Base-by-base conservation (phyloP, 306 rosid species). In the Pyrus bretschneideri region DNA sequence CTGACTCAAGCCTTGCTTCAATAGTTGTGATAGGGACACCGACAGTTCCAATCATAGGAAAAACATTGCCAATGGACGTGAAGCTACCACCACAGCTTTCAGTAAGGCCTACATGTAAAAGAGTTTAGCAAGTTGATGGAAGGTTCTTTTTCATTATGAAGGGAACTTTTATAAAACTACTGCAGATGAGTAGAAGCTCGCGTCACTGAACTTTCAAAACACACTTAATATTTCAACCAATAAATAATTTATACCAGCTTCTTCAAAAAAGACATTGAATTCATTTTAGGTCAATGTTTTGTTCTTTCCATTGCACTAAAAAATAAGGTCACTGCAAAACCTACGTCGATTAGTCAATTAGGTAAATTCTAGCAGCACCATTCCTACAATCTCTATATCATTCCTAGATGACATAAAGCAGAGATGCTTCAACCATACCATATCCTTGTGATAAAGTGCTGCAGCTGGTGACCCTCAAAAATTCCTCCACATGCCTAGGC, bases 11-110 rank as follows among this genome's bases (percentile, higher is more conserved):
- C 88, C 97, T 88, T 44, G 89, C 95, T 85, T 93, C 97, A 74
- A 91, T 88, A 68, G 97, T 91, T 71, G 97, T 85, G 76, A 87
- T 73, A 61, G 97, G 98, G 31, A 89, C 86, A 55, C 98, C 97
- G 30, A 93, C 97, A 23, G 96, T 91, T 83, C 93, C 97, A 14
- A 78, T 78, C 97, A 93, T 93, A 45, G 91, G 83, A 76, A 57
- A 89, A 64, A 89, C 90, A 83, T 93, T 86, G 29, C 88, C 90
- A 15, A 93, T 84, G 21, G 93, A 91, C 11, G 98, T 81, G 79
- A 93, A 81, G 83, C 96, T 83, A 70, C 98, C 97, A 33, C 89
- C 97, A 83, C 93, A 88, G 79, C 97, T 93, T 79, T 91, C 98
- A 9, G 98, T 89, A 38, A 93, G 98, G 63, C 98, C 97, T 93